Evolutionary conservation across 345 rosid genomes (phyloP).

Genomic region (Ceriops tagal): DNA sequence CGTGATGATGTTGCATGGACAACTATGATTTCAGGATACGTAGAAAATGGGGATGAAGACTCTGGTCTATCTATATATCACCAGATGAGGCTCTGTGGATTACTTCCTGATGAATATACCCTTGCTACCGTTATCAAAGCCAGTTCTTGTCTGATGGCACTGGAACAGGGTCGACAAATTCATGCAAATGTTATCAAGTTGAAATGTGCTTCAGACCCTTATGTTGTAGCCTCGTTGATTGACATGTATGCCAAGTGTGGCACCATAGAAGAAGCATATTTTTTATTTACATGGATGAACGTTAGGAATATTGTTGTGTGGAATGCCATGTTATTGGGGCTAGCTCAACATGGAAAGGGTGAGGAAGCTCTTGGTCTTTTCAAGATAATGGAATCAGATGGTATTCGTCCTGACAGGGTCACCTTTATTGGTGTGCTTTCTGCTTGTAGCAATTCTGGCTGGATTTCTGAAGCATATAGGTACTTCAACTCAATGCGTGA

Average conservation of each 20-base stretch:
- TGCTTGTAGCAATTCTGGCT: constrained; percentile 56
- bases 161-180: constrained; percentile 63
- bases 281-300: constrained; percentile 38
- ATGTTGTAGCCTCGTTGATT: constrained; percentile 51
- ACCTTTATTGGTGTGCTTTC: constrained; percentile 50
- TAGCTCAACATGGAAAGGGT: constrained; percentile 55
- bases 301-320: constrained; percentile 34
- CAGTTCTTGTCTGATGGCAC: constrained; percentile 48
- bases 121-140: constrained; percentile 60
- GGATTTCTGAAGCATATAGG: constrained; percentile 44
- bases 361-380: constrained; percentile 51
- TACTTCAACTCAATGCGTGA: constrained; percentile 39
- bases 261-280: constrained; percentile 48
- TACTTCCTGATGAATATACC: constrained; percentile 57
- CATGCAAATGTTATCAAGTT: constrained; percentile 58
- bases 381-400: constrained; percentile 33
- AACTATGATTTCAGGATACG: constrained; percentile 62
- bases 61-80: constrained; percentile 46
- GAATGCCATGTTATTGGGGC: constrained; percentile 56
- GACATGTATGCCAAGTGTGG: constrained; percentile 81
- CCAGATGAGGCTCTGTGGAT: constrained; percentile 53
- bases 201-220: constrained; percentile 40
- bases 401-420: constrained; percentile 42
- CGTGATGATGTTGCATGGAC: constrained; percentile 73
- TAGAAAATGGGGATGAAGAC: constrained; percentile 58